Conservation (phyloP, 352 stramenopile genomes). For the Nothophytophthora sp. region DNA sequence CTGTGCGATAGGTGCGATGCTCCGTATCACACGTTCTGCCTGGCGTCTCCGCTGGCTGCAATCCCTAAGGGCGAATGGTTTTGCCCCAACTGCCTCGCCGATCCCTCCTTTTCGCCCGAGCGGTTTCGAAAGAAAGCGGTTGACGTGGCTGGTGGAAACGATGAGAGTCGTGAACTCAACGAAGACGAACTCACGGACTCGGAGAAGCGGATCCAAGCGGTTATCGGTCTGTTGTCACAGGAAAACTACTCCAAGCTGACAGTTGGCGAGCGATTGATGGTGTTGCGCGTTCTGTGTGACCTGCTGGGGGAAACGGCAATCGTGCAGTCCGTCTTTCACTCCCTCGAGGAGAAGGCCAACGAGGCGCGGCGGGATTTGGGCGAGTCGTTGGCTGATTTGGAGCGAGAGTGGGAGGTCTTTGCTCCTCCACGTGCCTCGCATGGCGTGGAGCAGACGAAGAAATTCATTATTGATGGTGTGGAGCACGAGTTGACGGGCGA, state of each 20-base stretch:
- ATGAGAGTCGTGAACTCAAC: constrained; percentile 18
- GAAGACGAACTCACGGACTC: constrained; percentile 58
- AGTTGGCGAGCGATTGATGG: constrained; percentile 51
- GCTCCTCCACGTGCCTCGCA: constrained; percentile 39
- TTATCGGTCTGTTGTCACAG: constrained; percentile 66
- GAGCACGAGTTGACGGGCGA: constrained; percentile 75
- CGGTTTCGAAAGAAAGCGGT: constrained; percentile 48
- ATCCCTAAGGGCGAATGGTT: constrained; percentile 80
- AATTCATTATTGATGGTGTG: constrained; percentile 75
- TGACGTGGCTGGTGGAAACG: constrained; percentile 18
- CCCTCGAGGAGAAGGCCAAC: constrained; percentile 65
- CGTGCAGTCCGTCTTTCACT: constrained; percentile 66
- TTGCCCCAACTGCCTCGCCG: constrained; percentile 56
- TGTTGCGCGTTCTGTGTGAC: constrained; percentile 70
- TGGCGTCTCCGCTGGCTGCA: constrained; percentile 50
- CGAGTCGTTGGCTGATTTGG: constrained; percentile 59
- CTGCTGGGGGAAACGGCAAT: constrained; percentile 50
- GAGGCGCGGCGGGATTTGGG: constrained; percentile 53
- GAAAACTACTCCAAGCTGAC: constrained; percentile 67
- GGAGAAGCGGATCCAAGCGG: constrained; percentile 57
- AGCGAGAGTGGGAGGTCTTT: constrained; percentile 65
- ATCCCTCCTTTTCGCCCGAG: constrained; percentile 58
- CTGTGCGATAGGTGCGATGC: constrained; percentile 85
- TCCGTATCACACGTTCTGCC: constrained; percentile 83
- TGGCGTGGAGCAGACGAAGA: constrained; percentile 56